Evolutionary conservation across 176 grass and related monocot genomes (phyloP), one percentile per base, ranked within the genome.

Genomic region (Microstegium vimineum): DNA sequence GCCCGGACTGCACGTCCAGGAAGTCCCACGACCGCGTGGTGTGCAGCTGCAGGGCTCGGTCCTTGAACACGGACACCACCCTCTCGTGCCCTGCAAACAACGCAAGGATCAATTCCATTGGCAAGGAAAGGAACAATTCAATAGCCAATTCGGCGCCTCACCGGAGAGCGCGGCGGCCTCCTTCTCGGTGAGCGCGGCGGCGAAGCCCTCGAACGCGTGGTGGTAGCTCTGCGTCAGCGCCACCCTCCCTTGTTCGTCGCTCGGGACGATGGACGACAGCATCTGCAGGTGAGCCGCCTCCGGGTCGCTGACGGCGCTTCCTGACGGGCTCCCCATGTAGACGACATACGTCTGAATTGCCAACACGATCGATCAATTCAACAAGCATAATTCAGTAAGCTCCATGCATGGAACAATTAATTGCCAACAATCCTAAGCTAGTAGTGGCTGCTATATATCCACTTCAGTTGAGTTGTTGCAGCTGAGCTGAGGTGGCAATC

Each of bases 11-110:
- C 30, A 35, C 52, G 23, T 92, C 88, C 26, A 98, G 82, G 74
- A 98, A 98, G 82, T 94, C 92, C 95, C 95, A 98, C 27, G 95
- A 98, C 3, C 95, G 88, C 18, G 95, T 98, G 18, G 95, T 98
- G 81, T 98, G 95, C 46, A 98, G 95, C 71, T 98, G 82, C 52
- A 98, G 95, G 66, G 84, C 52, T 42, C 86, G 90, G 66, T 98
- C 92, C 16, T 40, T 85, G 75, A 98, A 95, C 63, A 98, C 92
- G 18, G 95, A 98, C 81, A 98, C 81, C 41, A 95, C 92, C 42
- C 66, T 62, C 81, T 95, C 90, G 73, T 91, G 87, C 4, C 28
- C 92, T 95, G 81, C 40, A 43, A 84, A 76, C 31, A 52, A 27
- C 35, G 36, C 36, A 37, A 37, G 36, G 36, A 37, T 49, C 46